These are phyloP conservation scores for Aspergillus awamori DNA, from an alignment of 2,329 filamentous ascomycete species.

Conservation along the genomic window DNA sequence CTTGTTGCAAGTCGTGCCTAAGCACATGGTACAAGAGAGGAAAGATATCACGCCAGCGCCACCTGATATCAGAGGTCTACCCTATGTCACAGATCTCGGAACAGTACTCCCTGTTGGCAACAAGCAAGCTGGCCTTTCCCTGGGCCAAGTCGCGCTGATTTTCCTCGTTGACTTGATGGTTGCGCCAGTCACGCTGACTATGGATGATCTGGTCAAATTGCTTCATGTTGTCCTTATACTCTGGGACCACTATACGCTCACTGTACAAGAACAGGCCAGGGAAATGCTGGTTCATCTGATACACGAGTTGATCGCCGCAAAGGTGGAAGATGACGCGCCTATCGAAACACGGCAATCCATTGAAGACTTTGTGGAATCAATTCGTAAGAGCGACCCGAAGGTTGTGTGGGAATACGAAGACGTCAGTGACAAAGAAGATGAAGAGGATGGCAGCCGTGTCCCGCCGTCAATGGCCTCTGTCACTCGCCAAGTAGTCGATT, in stretches of 20 bases:
- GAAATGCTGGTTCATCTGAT: conserved; percentile 98
- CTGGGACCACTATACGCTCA: conserved; percentile 94
- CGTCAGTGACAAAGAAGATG: conserved; percentile 74
- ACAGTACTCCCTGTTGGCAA: conserved; percentile 81
- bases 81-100: conserved; percentile 85
- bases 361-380: conserved; percentile 83
- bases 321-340: conserved; percentile 70
- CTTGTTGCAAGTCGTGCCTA: conserved; percentile 85
- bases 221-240: conserved; percentile 90
- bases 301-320: conserved; percentile 86
- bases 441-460: conserved; percentile 75
- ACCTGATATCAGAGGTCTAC: conserved; percentile 72
- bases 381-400: conserved; percentile 78
- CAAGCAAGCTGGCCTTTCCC: conserved; percentile 87
- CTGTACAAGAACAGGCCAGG: conserved; percentile 93
- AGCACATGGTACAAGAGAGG: conserved; percentile 94
- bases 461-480: conserved; percentile 85
- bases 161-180: conserved; percentile 95
- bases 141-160: conserved; percentile 91
- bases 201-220: conserved; percentile 80
- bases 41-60: conserved; percentile 68
- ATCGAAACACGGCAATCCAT: conserved; percentile 72
- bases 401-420: conserved; percentile 96
- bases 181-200: conserved; percentile 76
- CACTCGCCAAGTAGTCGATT: conserved; percentile 77